Evolutionary conservation across 2,329 filamentous ascomycete genomes (phyloP), one percentile per base, ranked within the genome.

Genomic region (Beauveria rudraprayagi): DNA sequence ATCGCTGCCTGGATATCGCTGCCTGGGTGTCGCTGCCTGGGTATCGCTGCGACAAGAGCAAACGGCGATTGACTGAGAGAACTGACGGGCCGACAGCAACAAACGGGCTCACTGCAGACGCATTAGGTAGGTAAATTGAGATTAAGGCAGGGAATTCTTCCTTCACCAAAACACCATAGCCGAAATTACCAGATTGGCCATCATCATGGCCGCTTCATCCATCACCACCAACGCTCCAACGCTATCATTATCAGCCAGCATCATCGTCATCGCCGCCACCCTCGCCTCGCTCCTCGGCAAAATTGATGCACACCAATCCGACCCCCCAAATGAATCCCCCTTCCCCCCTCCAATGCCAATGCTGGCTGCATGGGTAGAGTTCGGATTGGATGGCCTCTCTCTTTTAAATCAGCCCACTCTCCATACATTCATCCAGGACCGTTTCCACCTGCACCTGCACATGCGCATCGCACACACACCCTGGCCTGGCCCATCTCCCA

Each of bases 361-460:
- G 30, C 19, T 41, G 28, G 48, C 57, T 53, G 41, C 57, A 60
- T 54, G 57, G 57, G 41, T 53, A 30, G 28, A 17, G 26, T 51
- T 51, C 48, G 28, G 41, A 59, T 59, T 51, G 56, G 47, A 59
- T 51, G 46, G 37, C 37, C 56, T 47, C 43, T 47, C 43, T 43
- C 37, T 19, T 24, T 50, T 34, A 60, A 61, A 55, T 61, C 58
- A 61, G 58, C 58, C 58, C 58, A 61, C 58, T 61, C 41, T 50
- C 58, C 58, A 60, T 60, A 54, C 50, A n/a, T 60, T 17, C 48
- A 43, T 52, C 41, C 26, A 24, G 10, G 24, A 34, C 34, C 30
- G 30, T 44, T 43, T 55, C 44, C 48, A 54, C 57, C 44, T 56
- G 53, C 53, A 56, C 53, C 34, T 52, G 50, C 50, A 52, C 50